phyloP scores from a whole-genome alignment of 257 asterid species.

The Striga asiatica region DNA sequence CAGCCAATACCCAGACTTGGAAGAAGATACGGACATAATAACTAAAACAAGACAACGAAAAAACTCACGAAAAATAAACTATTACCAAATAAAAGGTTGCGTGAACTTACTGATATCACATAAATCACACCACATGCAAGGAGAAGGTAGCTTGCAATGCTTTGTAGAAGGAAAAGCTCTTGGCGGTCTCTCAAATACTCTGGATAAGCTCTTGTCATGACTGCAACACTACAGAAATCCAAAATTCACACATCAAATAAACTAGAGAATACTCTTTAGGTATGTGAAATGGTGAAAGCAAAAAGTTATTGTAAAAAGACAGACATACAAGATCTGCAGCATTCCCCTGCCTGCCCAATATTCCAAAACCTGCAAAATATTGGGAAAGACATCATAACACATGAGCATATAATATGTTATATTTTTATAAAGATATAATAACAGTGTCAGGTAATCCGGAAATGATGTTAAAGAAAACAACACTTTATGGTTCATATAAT shows the following conservation, averaged over 20 bases:
- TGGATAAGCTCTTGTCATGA: slow-evolving; percentile 96
- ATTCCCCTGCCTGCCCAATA: slow-evolving; percentile 95
- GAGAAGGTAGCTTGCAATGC: slow-evolving; percentile 76
- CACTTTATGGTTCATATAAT: background rate
- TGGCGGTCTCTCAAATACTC: slow-evolving; percentile 41
- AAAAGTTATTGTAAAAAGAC: slow-evolving; percentile 7
- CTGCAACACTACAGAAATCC: slow-evolving; percentile 68
- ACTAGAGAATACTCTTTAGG: slow-evolving; percentile 3
- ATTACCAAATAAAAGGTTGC: slow-evolving; percentile 11
- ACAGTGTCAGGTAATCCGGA: background rate
- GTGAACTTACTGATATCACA: slow-evolving; percentile 55
- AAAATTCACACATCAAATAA: background rate
- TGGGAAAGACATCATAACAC: slow-evolving; percentile 12
- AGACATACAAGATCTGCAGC: slow-evolving; percentile 94
- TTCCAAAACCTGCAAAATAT: slow-evolving; percentile 65
- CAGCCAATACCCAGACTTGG: background rate
- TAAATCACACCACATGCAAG: slow-evolving; percentile 75
- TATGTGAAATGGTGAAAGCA: background rate
- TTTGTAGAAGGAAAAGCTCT: slow-evolving; percentile 70
- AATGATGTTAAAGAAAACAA: background rate
- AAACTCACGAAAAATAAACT: slow-evolving; percentile 2
- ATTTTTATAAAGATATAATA: no score
- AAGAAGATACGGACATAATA: background rate
- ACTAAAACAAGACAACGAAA: background rate
- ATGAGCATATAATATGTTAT: background rate